Base-by-base conservation (phyloP, 305 asterid species). In the Solanum hybrid region DNA sequence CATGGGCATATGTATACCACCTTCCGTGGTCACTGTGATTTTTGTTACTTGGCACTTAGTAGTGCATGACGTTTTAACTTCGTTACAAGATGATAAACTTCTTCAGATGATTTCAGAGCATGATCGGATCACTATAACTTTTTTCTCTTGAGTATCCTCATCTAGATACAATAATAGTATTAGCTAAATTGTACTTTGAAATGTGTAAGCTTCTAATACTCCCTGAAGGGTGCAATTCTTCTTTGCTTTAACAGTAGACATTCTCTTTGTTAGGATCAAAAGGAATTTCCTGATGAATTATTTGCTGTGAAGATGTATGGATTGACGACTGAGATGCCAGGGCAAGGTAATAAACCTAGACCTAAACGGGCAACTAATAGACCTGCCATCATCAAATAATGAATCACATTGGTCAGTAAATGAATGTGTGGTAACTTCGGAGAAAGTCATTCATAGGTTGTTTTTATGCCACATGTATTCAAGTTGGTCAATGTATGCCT, bases 251-350 rank as follows among this genome's bases (percentile, higher is more conserved):
- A 89, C 76, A 16, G 24, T 87, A 34, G 82, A 37, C 67, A 40
- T 33, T 31, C 5, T 76, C 64, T 71, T 46, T 88, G 51, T 67
- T 96, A 96, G 97, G 98, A 95, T 92, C 99, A 97, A 91, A 95
- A 86, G 67, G 98, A 96, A 40, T 95, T 97, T 89, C 99, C 99
- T 0, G 86, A 92, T 88, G 99, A 91, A 90, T 89, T 97, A 89
- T 96, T 96, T 88, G 95, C 96, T 5, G 99, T 97, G 81, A 97
- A 95, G 98, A 95, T 96, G 96, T 97, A 96, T 90, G 99, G 98
- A 26, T 91, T 97, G 91, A 90, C 95, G 8, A 91, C 96, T 35
- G 99, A 96, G 92, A 89, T 91, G 91, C 97, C 98, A 35, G 93
- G 92, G 94, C 92, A 91, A 90, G 93, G 91, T 87, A 90, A 39